Conservation (phyloP, 2,329 filamentous ascomycete species). For the Colletotrichum tofieldiae region DNA sequence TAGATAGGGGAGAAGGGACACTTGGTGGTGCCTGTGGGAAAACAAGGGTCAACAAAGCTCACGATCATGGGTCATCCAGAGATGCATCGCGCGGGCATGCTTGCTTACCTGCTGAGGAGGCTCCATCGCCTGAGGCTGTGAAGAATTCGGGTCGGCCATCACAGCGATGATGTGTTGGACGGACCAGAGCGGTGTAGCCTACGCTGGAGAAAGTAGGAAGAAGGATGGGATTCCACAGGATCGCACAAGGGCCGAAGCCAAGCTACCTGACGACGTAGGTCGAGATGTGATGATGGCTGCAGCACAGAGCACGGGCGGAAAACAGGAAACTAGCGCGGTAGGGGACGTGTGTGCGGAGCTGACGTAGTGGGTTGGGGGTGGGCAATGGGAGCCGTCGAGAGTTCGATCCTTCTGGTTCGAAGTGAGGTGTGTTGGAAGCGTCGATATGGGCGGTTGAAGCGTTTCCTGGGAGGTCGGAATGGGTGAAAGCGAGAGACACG, state of each 20-base stretch:
- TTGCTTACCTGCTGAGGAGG: slow-evolving; percentile 41
- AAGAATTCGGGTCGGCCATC: slow-evolving; percentile 41
- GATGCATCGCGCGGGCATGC: slow-evolving; percentile 4
- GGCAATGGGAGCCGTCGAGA: slow-evolving; percentile 15
- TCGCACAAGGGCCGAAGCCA: slow-evolving; percentile 37
- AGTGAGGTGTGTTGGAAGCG: slow-evolving; percentile 4
- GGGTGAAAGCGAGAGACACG: slow-evolving; percentile 19
- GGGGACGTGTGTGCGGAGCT: slow-evolving; percentile 27
- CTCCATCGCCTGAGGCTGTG: slow-evolving; percentile 41
- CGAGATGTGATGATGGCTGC: slow-evolving; percentile 28
- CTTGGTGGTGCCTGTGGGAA: slow-evolving; percentile 20
- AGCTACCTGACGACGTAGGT: slow-evolving; percentile 33
- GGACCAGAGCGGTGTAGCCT: slow-evolving; percentile 19
- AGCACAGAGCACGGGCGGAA: slow-evolving; percentile 26
- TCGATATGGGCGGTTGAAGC: slow-evolving; percentile 11
- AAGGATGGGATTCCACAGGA: slow-evolving; percentile 17
- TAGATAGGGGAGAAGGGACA: slow-evolving; percentile 48
- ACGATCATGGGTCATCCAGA: background rate
- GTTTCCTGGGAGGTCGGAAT: slow-evolving; percentile 7
- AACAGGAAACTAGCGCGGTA: slow-evolving; percentile 31
- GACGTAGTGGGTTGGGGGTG: slow-evolving; percentile 32
- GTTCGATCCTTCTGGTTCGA: slow-evolving; percentile 25
- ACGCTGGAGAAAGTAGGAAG: slow-evolving; percentile 18
- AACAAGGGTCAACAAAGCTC: slow-evolving; percentile 5
- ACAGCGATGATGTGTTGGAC: slow-evolving; percentile 11